A percentile compares a stretch with the other conserved stretches of the same genome.
These are phyloP conservation scores for Oidium heveae DNA, from an alignment of 2,329 filamentous ascomycete genomes.

Conservation along the genomic window DNA sequence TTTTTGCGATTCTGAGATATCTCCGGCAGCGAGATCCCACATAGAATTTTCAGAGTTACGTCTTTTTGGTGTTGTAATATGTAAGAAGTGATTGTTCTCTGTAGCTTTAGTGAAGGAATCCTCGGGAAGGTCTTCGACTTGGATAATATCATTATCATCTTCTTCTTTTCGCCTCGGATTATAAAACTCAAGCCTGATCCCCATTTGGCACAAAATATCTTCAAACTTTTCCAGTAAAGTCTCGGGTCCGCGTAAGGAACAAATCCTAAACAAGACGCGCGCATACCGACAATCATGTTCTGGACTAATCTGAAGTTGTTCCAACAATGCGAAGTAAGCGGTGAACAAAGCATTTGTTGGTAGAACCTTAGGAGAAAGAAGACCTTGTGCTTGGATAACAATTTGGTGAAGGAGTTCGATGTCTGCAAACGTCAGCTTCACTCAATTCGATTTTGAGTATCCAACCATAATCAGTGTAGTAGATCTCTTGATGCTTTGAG, in stretches of 20 bases:
- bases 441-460: neutral
- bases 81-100: neutral
- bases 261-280: constrained; percentile 56
- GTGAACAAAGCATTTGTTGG: constrained; percentile 57
- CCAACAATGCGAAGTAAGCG: constrained; percentile 57
- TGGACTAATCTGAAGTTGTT: constrained; percentile 40
- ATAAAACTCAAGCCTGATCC: constrained; percentile 42
- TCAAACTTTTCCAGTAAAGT: constrained; percentile 46
- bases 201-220: constrained; percentile 38
- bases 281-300: constrained; percentile 53
- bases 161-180: constrained; percentile 10
- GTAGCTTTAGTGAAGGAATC: neutral
- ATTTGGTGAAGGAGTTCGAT: constrained; percentile 58
- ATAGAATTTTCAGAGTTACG: constrained; percentile 14
- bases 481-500: constrained; percentile 15
- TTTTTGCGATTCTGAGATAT: constrained; percentile 1
- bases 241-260: constrained; percentile 30
- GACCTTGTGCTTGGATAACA: constrained; percentile 42
- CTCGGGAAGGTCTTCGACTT: neutral
- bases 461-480: constrained; percentile 36
- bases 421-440: constrained; percentile 23
- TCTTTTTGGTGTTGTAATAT: constrained; percentile 5
- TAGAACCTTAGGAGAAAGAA: constrained; percentile 29
- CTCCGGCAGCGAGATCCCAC: constrained; percentile 8
- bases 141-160: neutral